phyloP scores from a whole-genome alignment of 2,329 filamentous ascomycete species.

The Exophiala dermatitidis region DNA sequence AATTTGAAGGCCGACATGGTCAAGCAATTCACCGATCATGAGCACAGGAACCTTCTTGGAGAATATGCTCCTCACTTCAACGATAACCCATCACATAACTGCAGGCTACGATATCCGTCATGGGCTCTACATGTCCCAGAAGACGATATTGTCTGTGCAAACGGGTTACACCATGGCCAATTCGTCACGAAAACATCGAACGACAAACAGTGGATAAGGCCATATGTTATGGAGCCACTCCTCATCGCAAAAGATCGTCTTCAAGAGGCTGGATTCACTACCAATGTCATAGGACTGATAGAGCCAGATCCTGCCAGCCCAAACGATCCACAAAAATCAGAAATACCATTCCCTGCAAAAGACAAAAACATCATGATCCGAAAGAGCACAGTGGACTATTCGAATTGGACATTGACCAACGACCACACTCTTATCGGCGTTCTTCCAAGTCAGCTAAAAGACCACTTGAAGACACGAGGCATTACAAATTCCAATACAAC shows the following conservation, averaged over 20 bases:
- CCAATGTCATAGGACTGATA: constrained; percentile 17
- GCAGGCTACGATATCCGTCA: constrained; percentile 11
- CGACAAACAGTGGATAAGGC: constrained; percentile 9
- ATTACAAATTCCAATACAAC: neutral
- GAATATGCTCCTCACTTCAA: neutral
- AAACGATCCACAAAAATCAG: neutral
- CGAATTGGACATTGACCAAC: constrained; percentile 22
- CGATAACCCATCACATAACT: constrained; percentile 5
- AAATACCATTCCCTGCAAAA: constrained; percentile 2
- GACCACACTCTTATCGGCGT: constrained; percentile 19
- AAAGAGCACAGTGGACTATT: constrained; percentile 11
- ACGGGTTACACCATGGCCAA: constrained; percentile 1
- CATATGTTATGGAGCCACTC: constrained; percentile 20
- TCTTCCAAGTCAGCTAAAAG: constrained; percentile 11
- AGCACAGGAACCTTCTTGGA: constrained; percentile 10
- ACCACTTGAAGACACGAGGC: neutral
- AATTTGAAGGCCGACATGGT: constrained; percentile 10
- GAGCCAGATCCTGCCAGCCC: constrained; percentile 1
- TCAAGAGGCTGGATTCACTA: neutral
- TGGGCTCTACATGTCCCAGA: constrained; percentile 18
- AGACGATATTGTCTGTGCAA: constrained; percentile 5
- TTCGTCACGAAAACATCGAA: neutral
- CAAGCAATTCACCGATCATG: constrained; percentile 2
- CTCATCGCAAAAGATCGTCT: constrained; percentile 14
- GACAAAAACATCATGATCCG: constrained; percentile 9